Evolutionary conservation across 2,329 filamentous ascomycete species (phyloP).

Genomic region (Alternaria alternata): DNA sequence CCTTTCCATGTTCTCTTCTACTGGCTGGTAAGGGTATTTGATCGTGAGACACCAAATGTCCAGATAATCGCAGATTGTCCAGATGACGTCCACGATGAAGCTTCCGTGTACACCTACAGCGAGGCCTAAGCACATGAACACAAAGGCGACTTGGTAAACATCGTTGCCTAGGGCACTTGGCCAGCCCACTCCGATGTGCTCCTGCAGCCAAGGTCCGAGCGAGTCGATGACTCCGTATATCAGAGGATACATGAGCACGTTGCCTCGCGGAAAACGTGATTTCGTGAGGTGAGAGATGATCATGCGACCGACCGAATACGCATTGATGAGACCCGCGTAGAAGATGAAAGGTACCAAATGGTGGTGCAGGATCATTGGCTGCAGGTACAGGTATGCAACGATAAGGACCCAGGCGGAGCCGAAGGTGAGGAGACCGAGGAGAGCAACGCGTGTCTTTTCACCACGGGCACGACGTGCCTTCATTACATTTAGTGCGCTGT

Average conservation of each 20-base stretch:
- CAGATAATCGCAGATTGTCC: slow-evolving; percentile 95
- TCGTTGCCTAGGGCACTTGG: slow-evolving; percentile 60
- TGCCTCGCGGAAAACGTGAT: slow-evolving; percentile 87
- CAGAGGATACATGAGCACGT: slow-evolving; percentile 82
- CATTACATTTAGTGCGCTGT: slow-evolving; percentile 82
- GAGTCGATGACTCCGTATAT: slow-evolving; percentile 82
- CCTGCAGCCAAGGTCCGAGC: slow-evolving; percentile 71
- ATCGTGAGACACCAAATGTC: slow-evolving; percentile 99
- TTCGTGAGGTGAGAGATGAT: slow-evolving; percentile 94
- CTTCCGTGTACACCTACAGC: slow-evolving; percentile 93
- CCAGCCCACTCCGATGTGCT: slow-evolving; percentile 57
- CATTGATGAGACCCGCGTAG: slow-evolving; percentile 89
- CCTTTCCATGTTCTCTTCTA: slow-evolving; percentile 39
- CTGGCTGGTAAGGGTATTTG: slow-evolving; percentile 74
- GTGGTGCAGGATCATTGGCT: slow-evolving; percentile 80
- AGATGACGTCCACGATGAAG: slow-evolving; percentile 96
- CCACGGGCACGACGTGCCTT: slow-evolving; percentile 76
- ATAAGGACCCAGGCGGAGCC: slow-evolving; percentile 80
- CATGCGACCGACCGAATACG: slow-evolving; percentile 94
- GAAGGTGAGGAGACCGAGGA: slow-evolving; percentile 85
- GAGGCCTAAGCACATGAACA: slow-evolving; percentile 86
- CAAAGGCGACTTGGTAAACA: slow-evolving; percentile 89
- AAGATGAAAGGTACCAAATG: slow-evolving; percentile 90
- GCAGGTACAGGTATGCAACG: slow-evolving; percentile 79
- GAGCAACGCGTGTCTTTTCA: slow-evolving; percentile 74